Evolutionary conservation across 495 filamentous ascomycete species (phyloP), one percentile per base, ranked within the genome.

Genomic region (Acidomyces sp.): DNA sequence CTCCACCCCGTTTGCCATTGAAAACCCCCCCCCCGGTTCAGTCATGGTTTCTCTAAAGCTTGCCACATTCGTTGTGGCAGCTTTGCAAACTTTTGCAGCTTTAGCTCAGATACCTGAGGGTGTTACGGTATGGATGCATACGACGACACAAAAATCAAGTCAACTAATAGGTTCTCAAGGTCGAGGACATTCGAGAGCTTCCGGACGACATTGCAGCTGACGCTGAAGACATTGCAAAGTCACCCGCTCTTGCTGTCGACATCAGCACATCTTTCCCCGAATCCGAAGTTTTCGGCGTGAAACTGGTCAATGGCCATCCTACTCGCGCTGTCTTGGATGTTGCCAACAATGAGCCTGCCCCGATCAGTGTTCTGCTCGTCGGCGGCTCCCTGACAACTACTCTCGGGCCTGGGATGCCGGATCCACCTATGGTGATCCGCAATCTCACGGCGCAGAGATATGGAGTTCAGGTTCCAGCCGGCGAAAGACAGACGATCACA

Each of bases 251-350:
- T 40, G 77, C 81, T 48, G 76, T 93, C 56, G 71, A 76, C 15
- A 70, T 90, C 49, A 66, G 71, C 43, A 77, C 85, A 33, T 73
- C 73, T 40, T 97, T 95, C 72, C 84, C 85, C 30, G 70, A 82
- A 23, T 75, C 82, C 56, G 84, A 90, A 65, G 79, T 93, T 65
- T 93, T 93, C 51, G 90, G 90, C 48, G 74, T 96, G 48, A 94
- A 93, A 71, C 75, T 95, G 39, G 74, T 96, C 65, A 97, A 97
- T 57, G 84, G 85, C 55, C 75, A 78, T 45, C 72, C 85, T n/a
- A 94, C 85, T 37, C 71, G 76, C 58, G 79, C 87, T 4, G 65
- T 92, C 23, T 66, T 97, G 54, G 72, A 79, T 46, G 68, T 95
- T 57, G 70, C 69, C 60, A 97, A 97, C 66, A 68, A 82, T 42